These are phyloP conservation scores for Ogataea henricii DNA, from an alignment of 805 yeast genomes.

Conservation along the genomic window DNA sequence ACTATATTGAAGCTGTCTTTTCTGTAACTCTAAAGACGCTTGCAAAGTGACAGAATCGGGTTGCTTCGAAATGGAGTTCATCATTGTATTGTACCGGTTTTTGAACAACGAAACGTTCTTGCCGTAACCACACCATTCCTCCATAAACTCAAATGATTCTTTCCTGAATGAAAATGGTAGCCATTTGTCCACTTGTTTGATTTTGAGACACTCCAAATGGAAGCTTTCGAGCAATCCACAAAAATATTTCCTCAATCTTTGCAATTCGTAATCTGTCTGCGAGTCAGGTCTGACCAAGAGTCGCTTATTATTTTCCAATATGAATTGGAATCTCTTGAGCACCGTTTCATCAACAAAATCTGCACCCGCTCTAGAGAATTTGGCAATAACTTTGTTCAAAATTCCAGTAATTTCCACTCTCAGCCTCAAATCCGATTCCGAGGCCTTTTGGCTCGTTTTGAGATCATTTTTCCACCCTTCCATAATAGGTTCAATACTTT, in stretches of 20 bases:
- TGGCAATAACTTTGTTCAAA: constrained; percentile 64
- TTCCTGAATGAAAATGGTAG: constrained; percentile 86
- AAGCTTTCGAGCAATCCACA: constrained; percentile 79
- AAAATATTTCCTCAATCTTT: constrained; percentile 77
- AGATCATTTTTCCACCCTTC: constrained; percentile 55
- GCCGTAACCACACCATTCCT: constrained; percentile 96
- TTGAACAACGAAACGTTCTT: constrained; percentile 58
- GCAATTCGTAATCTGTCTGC: constrained; percentile 70
- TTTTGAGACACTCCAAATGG: constrained; percentile 54
- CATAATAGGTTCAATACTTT: constrained; percentile 65
- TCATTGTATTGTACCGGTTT: constrained; percentile 64
- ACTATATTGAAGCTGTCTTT: constrained; percentile 64
- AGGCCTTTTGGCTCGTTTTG: constrained; percentile 32
- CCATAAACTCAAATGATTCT: constrained; percentile 77
- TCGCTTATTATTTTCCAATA: constrained; percentile 61
- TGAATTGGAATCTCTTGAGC: constrained; percentile 59
- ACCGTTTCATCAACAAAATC: constrained; percentile 70
- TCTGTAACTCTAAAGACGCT: constrained; percentile 81
- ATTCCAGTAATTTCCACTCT: constrained; percentile 81
- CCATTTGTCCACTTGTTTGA: constrained; percentile 52
- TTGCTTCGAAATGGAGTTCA: constrained; percentile 38
- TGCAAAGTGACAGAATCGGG: constrained; percentile 53
- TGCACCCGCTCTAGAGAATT: constrained; percentile 52
- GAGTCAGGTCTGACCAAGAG: constrained; percentile 54
- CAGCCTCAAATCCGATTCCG: constrained; percentile 32